These are phyloP conservation scores for Lodderomyces elongisporus DNA, from an alignment of 1,139 yeast genomes.

Conservation along the genomic window DNA sequence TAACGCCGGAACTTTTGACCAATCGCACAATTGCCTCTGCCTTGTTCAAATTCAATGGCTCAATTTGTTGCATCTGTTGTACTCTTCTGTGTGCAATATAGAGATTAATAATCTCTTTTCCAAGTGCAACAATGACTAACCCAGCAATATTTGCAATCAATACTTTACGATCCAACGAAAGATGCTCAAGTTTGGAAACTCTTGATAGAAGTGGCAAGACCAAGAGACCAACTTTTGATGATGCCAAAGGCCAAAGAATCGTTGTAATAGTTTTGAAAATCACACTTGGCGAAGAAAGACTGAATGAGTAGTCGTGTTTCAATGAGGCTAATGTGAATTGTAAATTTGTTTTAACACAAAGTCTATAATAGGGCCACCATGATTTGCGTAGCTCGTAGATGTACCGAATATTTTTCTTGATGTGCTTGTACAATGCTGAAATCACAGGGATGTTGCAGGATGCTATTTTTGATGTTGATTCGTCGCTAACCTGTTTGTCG, in stretches of 20 bases:
- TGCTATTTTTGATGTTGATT: not conserved
- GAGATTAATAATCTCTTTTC: slow-evolving; percentile 31
- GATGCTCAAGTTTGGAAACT: slow-evolving; percentile 4
- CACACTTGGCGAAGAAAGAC: slow-evolving; percentile 21
- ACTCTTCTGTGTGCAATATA: slow-evolving; percentile 26
- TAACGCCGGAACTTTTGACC: not conserved
- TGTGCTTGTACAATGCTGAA: slow-evolving; percentile 9
- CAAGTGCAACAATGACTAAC: slow-evolving; percentile 27
- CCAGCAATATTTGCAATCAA: slow-evolving; percentile 33
- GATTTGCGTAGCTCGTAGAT: slow-evolving; percentile 9
- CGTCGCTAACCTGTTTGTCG: slow-evolving; percentile 2
- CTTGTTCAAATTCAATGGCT: slow-evolving; percentile 10
- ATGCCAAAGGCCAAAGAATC: slow-evolving; percentile 36
- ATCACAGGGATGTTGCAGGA: slow-evolving; percentile 2
- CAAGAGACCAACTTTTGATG: slow-evolving; percentile 30
- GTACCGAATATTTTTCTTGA: slow-evolving; percentile 11
- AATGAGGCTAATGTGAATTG: slow-evolving; percentile 31
- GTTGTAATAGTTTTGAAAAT: slow-evolving; percentile 31
- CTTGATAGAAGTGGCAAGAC: slow-evolving; percentile 15
- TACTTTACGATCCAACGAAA: slow-evolving; percentile 22
- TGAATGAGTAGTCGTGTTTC: slow-evolving; percentile 30
- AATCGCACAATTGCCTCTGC: not conserved
- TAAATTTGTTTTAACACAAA: slow-evolving; percentile 13
- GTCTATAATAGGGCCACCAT: slow-evolving; percentile 12
- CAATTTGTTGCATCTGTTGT: slow-evolving; percentile 20